phyloP scores from a whole-genome alignment of 1,139 yeast species.

The Taiozyma sp. region DNA sequence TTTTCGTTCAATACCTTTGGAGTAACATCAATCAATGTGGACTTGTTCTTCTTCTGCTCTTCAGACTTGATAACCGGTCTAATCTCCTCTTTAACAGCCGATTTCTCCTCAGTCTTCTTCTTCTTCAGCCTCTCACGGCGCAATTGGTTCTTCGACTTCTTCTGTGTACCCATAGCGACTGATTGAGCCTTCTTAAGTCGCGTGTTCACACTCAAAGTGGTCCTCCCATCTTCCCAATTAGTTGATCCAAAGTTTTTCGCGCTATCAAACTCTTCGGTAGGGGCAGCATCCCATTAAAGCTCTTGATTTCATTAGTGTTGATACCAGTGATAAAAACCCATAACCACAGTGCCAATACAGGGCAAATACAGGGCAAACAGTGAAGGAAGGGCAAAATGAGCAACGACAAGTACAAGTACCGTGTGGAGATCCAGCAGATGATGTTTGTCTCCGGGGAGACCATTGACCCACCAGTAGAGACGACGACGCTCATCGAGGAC shows the following conservation, averaged over 20 bases:
- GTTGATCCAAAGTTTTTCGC: too few species aligned
- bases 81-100: constrained; percentile 2
- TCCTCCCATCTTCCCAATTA: too few species aligned
- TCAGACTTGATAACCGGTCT: background rate
- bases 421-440: constrained; percentile 93
- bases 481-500: constrained; percentile 89
- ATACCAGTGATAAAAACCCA: too few species aligned
- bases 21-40: background rate
- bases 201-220: too few species aligned
- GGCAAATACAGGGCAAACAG: too few species aligned
- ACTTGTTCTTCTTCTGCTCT: background rate
- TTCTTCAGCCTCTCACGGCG: constrained; percentile 56
- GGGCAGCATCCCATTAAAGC: too few species aligned
- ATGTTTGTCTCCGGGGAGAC: constrained; percentile 98
- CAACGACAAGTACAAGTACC: constrained; percentile 58
- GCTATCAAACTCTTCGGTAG: background rate
- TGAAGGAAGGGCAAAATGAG: background rate
- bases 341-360: too few species aligned
- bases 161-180: background rate
- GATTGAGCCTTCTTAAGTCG: background rate
- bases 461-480: constrained; percentile 88
- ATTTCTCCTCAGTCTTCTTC: constrained; percentile 29
- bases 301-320: too few species aligned
- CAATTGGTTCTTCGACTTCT: constrained; percentile 53
- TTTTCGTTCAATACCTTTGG: background rate